Base-by-base conservation (phyloP, 495 filamentous ascomycete species). In the Lichenothelia convexa region DNA sequence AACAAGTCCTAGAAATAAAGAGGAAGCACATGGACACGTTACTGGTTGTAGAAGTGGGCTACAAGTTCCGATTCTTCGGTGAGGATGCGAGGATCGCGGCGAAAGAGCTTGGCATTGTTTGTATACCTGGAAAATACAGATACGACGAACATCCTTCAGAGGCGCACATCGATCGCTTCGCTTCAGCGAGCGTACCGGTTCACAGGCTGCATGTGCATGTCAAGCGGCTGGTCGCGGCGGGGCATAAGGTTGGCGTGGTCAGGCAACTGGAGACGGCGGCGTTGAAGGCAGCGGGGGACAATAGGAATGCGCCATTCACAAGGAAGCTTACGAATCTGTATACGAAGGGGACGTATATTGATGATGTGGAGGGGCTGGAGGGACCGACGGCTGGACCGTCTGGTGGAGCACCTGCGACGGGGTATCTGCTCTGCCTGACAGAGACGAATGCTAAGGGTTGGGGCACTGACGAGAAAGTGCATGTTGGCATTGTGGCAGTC, bases 11-110 rank as follows among this genome's bases (percentile, higher is more conserved):
- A 11, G 83, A 93, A 15, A 92, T 97, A 46, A 97, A 97, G 60
- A 67, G 73, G 37, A 81, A 86, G 43, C 70, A 95, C 52, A 75
- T 84, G 63, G 86, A 93, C 47, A 87, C 86, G 0, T 39, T 95
- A 6, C 57, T 99, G 26, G 72, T 93, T 2, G 71, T 94, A 15
- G 85, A 99, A 48, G 89, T 99, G 4, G 89, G 89, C 19, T 99
- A 99, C 54, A 99, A 99, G 54, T 99, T 89, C 61, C 71, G 76
- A 29, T 93, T 99, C 62, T 93, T 92, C 48, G 89, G 91, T n/a
- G 87, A 94, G 48, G 89, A 99, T 62, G 89, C 89, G 4, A 69
- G 84, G 38, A 68, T 73, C 38, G 91, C 89, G 12, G 78, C 85
- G 4, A 93, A 89, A 51, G 84, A 87, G 50, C 60, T 99, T 40